A percentile compares a stretch with the other conserved stretches of the same genome.
These are phyloP conservation scores for Colletotrichum sp. DNA, from an alignment of 2,329 filamentous ascomycete genomes.

Conservation along the genomic window DNA sequence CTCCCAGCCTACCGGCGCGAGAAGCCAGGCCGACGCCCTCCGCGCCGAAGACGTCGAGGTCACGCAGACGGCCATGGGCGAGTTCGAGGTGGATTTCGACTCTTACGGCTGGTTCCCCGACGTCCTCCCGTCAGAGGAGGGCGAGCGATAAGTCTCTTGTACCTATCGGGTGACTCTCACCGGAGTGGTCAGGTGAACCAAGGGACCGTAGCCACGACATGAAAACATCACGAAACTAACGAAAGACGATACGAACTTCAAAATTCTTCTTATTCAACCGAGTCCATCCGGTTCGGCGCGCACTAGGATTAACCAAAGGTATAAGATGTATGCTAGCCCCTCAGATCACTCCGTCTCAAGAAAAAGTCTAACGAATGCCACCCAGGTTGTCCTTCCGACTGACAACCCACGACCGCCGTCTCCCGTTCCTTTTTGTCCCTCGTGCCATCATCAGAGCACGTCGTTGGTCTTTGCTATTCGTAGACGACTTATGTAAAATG, in stretches of 20 bases:
- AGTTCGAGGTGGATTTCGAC: constrained; percentile 54
- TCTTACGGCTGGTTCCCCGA: constrained; percentile 63
- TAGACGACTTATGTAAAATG: constrained; percentile 6
- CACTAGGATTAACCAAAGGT: constrained; percentile 18
- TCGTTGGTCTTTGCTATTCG: constrained; percentile 6
- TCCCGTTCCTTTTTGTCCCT: not conserved
- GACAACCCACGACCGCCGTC: not conserved
- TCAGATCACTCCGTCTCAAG: not conserved
- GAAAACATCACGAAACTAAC: not conserved
- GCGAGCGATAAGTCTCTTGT: not conserved
- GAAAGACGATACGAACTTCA: not conserved
- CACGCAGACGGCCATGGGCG: constrained; percentile 51
- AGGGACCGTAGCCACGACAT: not conserved
- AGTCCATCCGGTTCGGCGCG: not conserved
- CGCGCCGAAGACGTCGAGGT: constrained; percentile 58
- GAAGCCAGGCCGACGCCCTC: constrained; percentile 56
- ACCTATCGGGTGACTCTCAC: not conserved
- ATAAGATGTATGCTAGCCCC: not conserved
- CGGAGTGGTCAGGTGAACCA: no score
- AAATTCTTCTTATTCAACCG: constrained; percentile 8
- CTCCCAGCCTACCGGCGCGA: constrained; percentile 52
- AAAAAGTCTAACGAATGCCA: not conserved
- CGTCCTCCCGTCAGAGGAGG: constrained; percentile 50
- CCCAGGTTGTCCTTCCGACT: not conserved
- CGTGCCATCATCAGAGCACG: constrained; percentile 17